Evolutionary conservation across 768 basidiomycete species (phyloP).

Genomic region (Imleria badia): DNA sequence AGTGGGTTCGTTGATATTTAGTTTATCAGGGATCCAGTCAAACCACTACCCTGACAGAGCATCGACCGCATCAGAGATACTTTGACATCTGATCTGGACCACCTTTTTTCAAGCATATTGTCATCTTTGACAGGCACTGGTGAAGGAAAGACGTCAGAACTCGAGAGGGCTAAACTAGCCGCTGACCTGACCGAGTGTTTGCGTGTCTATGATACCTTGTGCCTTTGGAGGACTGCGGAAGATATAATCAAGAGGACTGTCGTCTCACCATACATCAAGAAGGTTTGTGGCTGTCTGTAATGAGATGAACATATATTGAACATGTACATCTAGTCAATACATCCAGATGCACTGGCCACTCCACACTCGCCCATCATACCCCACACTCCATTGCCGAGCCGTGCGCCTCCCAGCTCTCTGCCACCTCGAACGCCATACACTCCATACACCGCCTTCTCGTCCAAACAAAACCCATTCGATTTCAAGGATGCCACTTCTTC

Average conservation of each 20-base stretch:
- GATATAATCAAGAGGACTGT: slow-evolving; percentile 76
- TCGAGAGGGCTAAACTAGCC: slow-evolving; percentile 61
- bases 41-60: slow-evolving; percentile 48
- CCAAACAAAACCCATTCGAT: slow-evolving; percentile 41
- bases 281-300: slow-evolving; percentile 43
- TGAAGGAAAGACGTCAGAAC: slow-evolving; percentile 52
- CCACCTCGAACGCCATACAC: slow-evolving; percentile 58
- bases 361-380: slow-evolving; percentile 77
- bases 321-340: slow-evolving; percentile 59
- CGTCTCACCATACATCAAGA: slow-evolving; percentile 72
- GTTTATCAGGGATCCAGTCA: slow-evolving; percentile 3
- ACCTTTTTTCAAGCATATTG: slow-evolving; percentile 69
- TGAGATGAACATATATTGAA: slow-evolving; percentile 1
- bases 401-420: slow-evolving; percentile 26
- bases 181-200: slow-evolving; percentile 78
- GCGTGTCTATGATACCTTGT: slow-evolving; percentile 73
- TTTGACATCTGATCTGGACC: slow-evolving; percentile 82
- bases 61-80: slow-evolving; percentile 83
- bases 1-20: slow-evolving; percentile 64
- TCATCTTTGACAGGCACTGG: slow-evolving; percentile 47
- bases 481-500: slow-evolving; percentile 31
- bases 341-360: slow-evolving; percentile 61
- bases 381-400: slow-evolving; percentile 59
- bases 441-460: slow-evolving; percentile 47
- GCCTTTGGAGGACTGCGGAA: slow-evolving; percentile 86